Evolutionary conservation across 2,329 filamentous ascomycete species (phyloP), one percentile per base, ranked within the genome.

Genomic region (Colletotrichum sp.): DNA sequence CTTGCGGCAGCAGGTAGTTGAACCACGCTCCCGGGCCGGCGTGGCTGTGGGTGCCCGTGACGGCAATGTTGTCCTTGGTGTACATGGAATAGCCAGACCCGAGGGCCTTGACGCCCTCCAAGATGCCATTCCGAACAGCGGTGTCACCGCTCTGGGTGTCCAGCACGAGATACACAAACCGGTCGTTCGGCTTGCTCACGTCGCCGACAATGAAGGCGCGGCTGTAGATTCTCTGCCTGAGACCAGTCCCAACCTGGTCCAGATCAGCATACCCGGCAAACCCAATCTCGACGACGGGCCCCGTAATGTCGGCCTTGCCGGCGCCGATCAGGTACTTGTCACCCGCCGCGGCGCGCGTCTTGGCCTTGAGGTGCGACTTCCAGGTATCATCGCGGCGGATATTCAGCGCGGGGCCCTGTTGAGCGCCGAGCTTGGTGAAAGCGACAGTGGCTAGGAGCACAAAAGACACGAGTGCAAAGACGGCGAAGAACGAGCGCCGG

Each of bases 11-110:
- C 12, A 99, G 90, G 82, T 98, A 99, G 85, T 99, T 99, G 83
- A 98, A 89, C 95, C 96, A 99, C 8, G 94, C 96, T 3, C 95
- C 96, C 0, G 96, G 96, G 0, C 96, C 96, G 28, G 96, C 94
- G 85, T 99, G 96, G 30, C 95, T 97, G 84, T 99, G 96, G 0
- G 96, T 99, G 70, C 96, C 96, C 0, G 95, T 98, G 26, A 99
- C 91, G 39, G 96, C 96, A 44, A 98, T 86, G 81, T 98, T 99
- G 80, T 94, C 90, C 80, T 94, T 91, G 63, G 90, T 91, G 84
- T 98, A 99, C 32, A 93, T 86, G 2, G 90, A 88, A 83, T 96
- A 98, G 5, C 94, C 93, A 18, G 88, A 84, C 0, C 96, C 96
- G 9, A 98, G 86, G 0, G 86, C 88, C 52, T 89, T 87, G 10